Evolutionary conservation across 1,284 basidiomycete species (phyloP).

Genomic region (Takashimella tepidaria): DNA sequence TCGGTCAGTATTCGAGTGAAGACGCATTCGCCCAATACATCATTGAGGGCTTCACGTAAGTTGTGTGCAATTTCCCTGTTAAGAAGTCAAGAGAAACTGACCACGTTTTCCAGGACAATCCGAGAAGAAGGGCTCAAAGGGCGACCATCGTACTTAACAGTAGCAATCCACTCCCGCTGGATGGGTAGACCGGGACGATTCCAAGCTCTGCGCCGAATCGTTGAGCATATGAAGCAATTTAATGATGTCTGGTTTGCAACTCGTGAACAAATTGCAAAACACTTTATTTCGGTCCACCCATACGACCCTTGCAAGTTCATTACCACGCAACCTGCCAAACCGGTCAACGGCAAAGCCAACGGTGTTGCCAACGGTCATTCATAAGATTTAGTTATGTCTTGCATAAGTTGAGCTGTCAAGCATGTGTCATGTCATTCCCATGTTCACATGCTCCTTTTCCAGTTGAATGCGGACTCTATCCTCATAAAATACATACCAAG

Average conservation of each 20-base stretch:
- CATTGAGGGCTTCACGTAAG: background rate
- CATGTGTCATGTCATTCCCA: too few species aligned
- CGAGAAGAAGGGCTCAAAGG: background rate
- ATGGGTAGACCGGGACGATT: background rate
- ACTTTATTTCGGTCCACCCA: background rate
- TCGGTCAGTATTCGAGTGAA: background rate
- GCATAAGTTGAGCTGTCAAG: too few species aligned
- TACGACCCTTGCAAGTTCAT: background rate
- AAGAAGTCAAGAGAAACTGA: background rate
- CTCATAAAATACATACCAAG: too few species aligned
- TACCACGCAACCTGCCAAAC: background rate
- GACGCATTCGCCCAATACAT: background rate
- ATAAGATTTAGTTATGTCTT: too few species aligned
- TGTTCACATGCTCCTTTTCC: too few species aligned
- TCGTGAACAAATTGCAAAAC: background rate
- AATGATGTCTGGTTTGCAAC: background rate
- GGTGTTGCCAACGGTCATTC: background rate
- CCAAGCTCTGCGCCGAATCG: background rate
- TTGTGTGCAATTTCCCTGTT: too few species aligned
- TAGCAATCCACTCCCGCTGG: background rate
- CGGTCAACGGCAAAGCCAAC: background rate
- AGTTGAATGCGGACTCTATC: too few species aligned
- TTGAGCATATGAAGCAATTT: background rate
- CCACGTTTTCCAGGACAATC: background rate
- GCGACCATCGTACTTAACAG: background rate